A percentile compares a stretch with the other conserved stretches of the same genome.
Conservation (phyloP, 208 protist species). For the Leishmania guyanensis region DNA sequence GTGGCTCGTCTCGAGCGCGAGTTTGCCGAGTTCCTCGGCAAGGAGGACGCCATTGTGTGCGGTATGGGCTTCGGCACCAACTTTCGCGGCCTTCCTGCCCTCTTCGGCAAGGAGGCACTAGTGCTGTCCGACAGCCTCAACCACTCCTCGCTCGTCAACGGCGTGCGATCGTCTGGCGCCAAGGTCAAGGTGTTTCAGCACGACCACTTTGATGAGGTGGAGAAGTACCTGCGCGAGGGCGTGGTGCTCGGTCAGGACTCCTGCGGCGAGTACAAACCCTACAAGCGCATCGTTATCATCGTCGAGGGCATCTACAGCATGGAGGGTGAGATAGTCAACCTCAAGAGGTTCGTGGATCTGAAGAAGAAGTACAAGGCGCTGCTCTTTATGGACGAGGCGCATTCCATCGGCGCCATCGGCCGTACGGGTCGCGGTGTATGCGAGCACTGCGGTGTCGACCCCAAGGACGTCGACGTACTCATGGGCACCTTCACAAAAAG, state of each 20-base stretch:
- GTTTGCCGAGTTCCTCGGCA: conserved; percentile 93
- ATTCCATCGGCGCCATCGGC: conserved; percentile 98
- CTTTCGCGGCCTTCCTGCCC: conserved; percentile 85
- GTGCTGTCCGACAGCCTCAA: conserved; percentile 96
- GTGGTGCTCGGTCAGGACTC: conserved; percentile 91
- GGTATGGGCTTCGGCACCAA: conserved; percentile 94
- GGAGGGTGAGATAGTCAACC: conserved; percentile 97
- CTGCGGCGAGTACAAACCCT: conserved; percentile 76
- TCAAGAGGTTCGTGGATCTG: conserved; percentile 94
- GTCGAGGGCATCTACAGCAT: conserved; percentile 99
- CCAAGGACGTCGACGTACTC: conserved; percentile 94
- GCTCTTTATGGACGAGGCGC: conserved; percentile 98
- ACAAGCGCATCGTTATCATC: conserved; percentile 91
- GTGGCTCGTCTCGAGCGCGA: conserved; percentile 88
- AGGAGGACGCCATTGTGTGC: conserved; percentile 96
- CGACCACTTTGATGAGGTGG: conserved; percentile 93
- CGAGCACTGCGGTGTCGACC: conserved; percentile 89
- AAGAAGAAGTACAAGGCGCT: conserved; percentile 97
- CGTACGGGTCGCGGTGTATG: conserved; percentile 93
- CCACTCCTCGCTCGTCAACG: conserved; percentile 98
- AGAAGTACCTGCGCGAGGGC: conserved; percentile 84
- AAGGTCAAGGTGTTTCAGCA: conserved; percentile 95
- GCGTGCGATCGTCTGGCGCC: conserved; percentile 89
- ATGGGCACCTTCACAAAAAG: conserved; percentile 98
- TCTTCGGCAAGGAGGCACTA: conserved; percentile 95